Evolutionary conservation across 495 filamentous ascomycete genomes (phyloP).

Genomic region (Trichoderma orchidacearum): DNA sequence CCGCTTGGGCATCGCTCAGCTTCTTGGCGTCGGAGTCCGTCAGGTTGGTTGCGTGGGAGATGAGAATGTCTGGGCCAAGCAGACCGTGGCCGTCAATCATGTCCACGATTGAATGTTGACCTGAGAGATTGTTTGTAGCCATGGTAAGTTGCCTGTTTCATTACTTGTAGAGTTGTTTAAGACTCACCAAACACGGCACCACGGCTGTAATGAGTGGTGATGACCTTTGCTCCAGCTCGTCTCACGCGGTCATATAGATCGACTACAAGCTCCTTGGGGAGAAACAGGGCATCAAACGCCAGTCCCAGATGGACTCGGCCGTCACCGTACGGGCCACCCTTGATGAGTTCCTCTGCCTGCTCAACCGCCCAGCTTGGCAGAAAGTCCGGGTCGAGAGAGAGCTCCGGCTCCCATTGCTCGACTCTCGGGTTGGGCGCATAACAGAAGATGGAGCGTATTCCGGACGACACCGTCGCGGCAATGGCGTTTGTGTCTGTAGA

Average conservation of each 20-base stretch:
- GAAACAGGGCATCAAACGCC: conserved; percentile 24
- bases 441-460: conserved; percentile 34
- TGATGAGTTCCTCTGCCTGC: conserved; percentile 18
- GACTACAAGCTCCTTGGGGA: conserved; percentile 20
- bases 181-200: conserved; percentile 6
- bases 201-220: conserved; percentile 23
- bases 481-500: conserved; percentile 20
- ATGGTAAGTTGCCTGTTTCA: too few relatives aligned
- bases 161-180: too few relatives aligned
- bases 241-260: conserved; percentile 17
- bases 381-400: conserved; percentile 15
- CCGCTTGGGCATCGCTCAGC: conserved; percentile 10
- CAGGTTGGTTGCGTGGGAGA: conserved; percentile 20
- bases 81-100: conserved; percentile 19
- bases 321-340: conserved; percentile 19
- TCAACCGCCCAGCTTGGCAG: conserved; percentile 27
- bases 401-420: conserved; percentile 19
- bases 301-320: conserved; percentile 25
- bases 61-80: conserved; percentile 19
- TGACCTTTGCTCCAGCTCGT: conserved; percentile 14
- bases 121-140: too few relatives aligned
- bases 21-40: conserved; percentile 12
- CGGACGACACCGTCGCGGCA: conserved; percentile 27
- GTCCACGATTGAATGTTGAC: conserved; percentile 11
- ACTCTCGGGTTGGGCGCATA: conserved; percentile 23